phyloP scores from a whole-genome alignment of 2,329 filamentous ascomycete genomes.

The Scopulariopsis brevicaulis region DNA sequence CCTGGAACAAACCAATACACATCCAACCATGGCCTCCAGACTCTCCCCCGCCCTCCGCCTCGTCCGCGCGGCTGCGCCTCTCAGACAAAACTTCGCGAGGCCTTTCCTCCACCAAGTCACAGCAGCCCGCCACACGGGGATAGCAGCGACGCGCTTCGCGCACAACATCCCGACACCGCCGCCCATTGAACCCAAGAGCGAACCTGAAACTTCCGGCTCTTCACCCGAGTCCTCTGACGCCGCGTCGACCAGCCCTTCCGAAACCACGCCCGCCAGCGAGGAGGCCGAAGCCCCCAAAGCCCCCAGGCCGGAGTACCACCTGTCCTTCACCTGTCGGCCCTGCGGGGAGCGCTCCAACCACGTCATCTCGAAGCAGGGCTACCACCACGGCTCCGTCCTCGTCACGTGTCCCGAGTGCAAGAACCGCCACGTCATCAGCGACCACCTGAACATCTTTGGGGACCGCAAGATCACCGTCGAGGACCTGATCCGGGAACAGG shows the following conservation, averaged over 20 bases:
- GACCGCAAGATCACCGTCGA: constrained; percentile 61
- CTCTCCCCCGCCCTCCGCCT: constrained; percentile 3
- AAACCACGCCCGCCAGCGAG: too few species aligned
- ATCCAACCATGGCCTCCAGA: constrained; percentile 4
- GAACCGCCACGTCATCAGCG: constrained; percentile 82
- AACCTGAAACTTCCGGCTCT: constrained; percentile 15
- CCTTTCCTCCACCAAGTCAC: neutral
- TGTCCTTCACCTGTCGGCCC: constrained; percentile 87
- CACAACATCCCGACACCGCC: neutral
- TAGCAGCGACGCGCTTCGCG: neutral
- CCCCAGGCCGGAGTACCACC: constrained; percentile 56
- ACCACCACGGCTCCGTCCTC: constrained; percentile 80
- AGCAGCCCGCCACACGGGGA: neutral
- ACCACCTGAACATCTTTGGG: constrained; percentile 73
- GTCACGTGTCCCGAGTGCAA: constrained; percentile 81
- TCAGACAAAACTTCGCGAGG: neutral
- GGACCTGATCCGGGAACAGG: constrained; percentile 66
- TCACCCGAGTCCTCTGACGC: too few species aligned
- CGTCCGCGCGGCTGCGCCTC: neutral
- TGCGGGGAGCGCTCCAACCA: constrained; percentile 76
- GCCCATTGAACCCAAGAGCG: constrained; percentile 12
- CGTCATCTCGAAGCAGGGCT: constrained; percentile 83
- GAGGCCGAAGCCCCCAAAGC: too few species aligned
- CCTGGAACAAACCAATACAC: neutral
- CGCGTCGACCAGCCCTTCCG: too few species aligned